Evolutionary conservation across 75 land plant species (phyloP).

Genomic region (Adiantum capillusveneris): DNA sequence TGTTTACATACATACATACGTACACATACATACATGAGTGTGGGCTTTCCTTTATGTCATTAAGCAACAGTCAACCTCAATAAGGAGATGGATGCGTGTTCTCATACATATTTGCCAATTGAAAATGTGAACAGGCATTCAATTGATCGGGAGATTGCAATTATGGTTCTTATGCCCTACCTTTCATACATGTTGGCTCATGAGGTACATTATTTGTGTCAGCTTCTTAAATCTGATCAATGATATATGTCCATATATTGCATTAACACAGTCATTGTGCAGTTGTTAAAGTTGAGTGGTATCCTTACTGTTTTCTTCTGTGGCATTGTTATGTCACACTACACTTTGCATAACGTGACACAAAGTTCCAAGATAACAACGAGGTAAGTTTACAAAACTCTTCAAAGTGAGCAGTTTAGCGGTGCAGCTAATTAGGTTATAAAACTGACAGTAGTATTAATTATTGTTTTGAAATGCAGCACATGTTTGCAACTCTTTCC

Average conservation of each 20-base stretch:
- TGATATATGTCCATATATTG: not conserved
- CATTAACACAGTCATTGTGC: conserved; percentile 1
- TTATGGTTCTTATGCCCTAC: conserved; percentile 36
- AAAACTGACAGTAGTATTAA: not conserved
- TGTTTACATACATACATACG: no score
- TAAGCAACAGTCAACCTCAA: no score
- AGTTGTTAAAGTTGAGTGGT: conserved; percentile 30
- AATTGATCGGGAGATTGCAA: conserved; percentile 34
- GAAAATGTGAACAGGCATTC: conserved; percentile 20
- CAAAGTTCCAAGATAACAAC: conserved; percentile 24
- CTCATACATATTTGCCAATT: no score
- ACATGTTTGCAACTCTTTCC: conserved; percentile 31
- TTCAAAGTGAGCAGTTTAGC: no score
- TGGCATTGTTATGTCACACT: conserved; percentile 40
- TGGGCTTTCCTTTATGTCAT: no score
- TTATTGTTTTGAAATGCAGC: conserved; percentile 5
- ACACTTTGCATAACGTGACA: conserved; percentile 38
- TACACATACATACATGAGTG: no score
- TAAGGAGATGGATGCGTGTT: no score
- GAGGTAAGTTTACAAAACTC: conserved; percentile 8
- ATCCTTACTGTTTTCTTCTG: conserved; percentile 37
- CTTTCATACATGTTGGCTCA: conserved; percentile 35
- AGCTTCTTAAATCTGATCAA: not conserved
- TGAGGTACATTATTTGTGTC: conserved; percentile 16
- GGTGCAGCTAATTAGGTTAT: not conserved